Conservation (phyloP, 441 rosid genomes). For the Populus trichocarpa region DNA sequence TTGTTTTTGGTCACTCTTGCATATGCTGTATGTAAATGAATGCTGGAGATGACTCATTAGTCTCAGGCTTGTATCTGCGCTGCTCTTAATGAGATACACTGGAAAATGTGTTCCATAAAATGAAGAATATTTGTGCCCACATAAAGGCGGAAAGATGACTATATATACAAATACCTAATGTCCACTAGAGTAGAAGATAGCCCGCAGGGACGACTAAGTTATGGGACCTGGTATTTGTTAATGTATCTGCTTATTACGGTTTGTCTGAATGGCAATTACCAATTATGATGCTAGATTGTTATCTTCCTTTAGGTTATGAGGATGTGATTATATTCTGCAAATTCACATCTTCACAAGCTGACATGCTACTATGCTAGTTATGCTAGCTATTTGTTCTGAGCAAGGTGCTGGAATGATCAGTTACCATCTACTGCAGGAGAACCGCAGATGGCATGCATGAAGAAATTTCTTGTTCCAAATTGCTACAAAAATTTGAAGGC, state of each 20-base stretch:
- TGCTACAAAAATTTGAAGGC: background rate
- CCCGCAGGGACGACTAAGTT: background rate
- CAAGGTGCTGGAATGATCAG: background rate
- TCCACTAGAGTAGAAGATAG: background rate
- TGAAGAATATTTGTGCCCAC: background rate
- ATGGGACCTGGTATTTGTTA: background rate
- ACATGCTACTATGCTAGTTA: background rate
- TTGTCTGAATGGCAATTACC: background rate
- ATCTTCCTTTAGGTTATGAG: too few relatives aligned
- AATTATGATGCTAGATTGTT: background rate
- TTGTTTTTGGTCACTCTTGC: constrained; percentile 19
- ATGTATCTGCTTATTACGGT: background rate
- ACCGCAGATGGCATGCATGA: background rate
- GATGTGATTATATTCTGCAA: background rate
- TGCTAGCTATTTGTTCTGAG: background rate
- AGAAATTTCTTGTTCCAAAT: background rate
- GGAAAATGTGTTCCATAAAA: background rate
- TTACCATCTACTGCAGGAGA: background rate
- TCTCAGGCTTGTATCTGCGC: background rate
- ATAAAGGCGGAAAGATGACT: background rate
- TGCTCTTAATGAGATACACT: background rate
- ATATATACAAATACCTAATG: background rate
- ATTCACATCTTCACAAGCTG: background rate
- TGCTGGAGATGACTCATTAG: background rate
- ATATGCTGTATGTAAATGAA: constrained; percentile 29